A percentile compares a stretch with the other conserved stretches of the same genome.
phyloP scores from a whole-genome alignment of 805 yeast species.

The Hanseniaspora thailandica region DNA sequence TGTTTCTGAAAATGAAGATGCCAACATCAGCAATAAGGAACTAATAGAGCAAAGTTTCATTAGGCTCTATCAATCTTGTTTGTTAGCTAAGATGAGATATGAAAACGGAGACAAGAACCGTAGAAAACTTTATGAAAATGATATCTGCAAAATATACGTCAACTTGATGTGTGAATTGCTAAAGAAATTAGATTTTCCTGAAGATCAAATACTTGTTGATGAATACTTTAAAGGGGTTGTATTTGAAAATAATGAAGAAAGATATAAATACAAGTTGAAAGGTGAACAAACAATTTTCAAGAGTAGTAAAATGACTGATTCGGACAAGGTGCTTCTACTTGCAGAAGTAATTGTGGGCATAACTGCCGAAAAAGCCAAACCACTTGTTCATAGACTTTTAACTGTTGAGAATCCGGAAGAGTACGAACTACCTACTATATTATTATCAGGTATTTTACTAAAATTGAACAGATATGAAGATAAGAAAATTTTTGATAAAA shows the following conservation, averaged over 20 bases:
- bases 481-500: background rate
- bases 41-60: background rate
- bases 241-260: background rate
- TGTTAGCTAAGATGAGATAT: constrained; percentile 3
- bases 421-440: background rate
- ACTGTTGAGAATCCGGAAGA: background rate
- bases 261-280: background rate
- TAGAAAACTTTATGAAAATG: background rate
- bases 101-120: background rate
- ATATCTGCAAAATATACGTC: constrained; percentile 1
- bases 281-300: background rate
- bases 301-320: background rate
- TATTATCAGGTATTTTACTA: background rate
- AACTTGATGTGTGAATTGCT: constrained; percentile 1
- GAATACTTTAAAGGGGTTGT: constrained; percentile 1
- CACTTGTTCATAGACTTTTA: background rate
- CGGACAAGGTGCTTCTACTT: background rate
- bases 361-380: background rate
- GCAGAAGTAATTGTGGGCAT: background rate
- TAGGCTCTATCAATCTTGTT: background rate
- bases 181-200: background rate
- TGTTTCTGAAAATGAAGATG: background rate
- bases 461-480: background rate
- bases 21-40: background rate
- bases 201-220: background rate